These are phyloP conservation scores for Endoconidiophora laricicola DNA, from an alignment of 2,329 filamentous ascomycete genomes.

Conservation along the genomic window DNA sequence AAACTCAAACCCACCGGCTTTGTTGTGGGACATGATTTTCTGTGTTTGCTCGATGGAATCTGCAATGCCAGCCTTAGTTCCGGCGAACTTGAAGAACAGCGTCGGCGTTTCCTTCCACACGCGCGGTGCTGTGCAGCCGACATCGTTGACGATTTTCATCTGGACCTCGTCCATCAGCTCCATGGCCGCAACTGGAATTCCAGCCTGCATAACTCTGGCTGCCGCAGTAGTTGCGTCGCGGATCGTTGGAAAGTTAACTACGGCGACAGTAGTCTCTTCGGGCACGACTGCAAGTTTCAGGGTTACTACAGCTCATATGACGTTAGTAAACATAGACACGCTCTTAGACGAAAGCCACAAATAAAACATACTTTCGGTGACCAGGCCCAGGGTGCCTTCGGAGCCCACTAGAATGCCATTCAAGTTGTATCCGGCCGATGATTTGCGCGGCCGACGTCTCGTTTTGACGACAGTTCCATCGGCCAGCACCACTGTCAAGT, in stretches of 20 bases:
- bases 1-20: slow-evolving; percentile 57
- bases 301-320: slow-evolving; percentile 33
- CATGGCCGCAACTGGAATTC: slow-evolving; percentile 58
- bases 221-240: slow-evolving; percentile 60
- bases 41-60: slow-evolving; percentile 60
- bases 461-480: slow-evolving; percentile 71
- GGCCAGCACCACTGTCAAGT: slow-evolving; percentile 63
- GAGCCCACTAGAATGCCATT: slow-evolving; percentile 67
- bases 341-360: neutral
- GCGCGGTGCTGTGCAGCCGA: slow-evolving; percentile 49
- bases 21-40: slow-evolving; percentile 46
- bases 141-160: slow-evolving; percentile 66
- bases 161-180: slow-evolving; percentile 83
- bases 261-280: slow-evolving; percentile 59
- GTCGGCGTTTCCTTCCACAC: slow-evolving; percentile 63
- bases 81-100: slow-evolving; percentile 74
- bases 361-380: slow-evolving; percentile 44
- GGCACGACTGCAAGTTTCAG: slow-evolving; percentile 65
- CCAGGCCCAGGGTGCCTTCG: slow-evolving; percentile 64
- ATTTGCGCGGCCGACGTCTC: slow-evolving; percentile 59
- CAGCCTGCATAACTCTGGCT: slow-evolving; percentile 57
- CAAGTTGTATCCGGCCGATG: slow-evolving; percentile 68
- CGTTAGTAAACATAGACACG: neutral
- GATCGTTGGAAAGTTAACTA: slow-evolving; percentile 64
- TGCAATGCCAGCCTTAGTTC: slow-evolving; percentile 58